Evolutionary conservation across 345 rosid species (phyloP), one percentile per base, ranked within the genome.

Genomic region (Murraya koenigii): DNA sequence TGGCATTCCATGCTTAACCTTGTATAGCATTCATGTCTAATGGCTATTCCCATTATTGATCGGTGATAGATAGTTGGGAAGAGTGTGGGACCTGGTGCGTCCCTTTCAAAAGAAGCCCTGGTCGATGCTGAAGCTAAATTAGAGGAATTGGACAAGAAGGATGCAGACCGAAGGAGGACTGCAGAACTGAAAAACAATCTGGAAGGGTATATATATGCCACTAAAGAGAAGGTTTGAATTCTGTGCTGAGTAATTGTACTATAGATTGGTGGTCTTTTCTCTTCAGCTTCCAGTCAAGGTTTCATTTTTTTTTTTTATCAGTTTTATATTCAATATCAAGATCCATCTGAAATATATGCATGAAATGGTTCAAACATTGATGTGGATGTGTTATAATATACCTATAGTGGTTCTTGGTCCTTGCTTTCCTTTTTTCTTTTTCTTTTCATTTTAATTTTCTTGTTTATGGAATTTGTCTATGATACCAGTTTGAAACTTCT

Each of bases 201-300:
- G 87, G 99, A 97, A 83, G 91, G 90, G 54, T 97, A 94, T 82
- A 90, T 97, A 80, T 97, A 97, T 85, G 89, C 95, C 35, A 94
- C 97, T 22, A 97, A 97, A 89, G 99, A 97, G 80, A 90, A 94
- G 97, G 99, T 84, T 36, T 66, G 81, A 14, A 38, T 33, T 72
- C 36, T 59, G 41, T 8, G 15, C 63, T 58, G 55, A 20, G 28
- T 44, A 30, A 35, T 2, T 44, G 9, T 35, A 23, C 33, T 55
- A 58, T 44, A 44, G 49, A 36, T 69, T 23, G 25, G 9, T 66
- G 33, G 26, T 61, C 30, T 54, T 69, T 68, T 23, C 8, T 4
- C 28, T 66, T 9, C 55, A 56, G 19, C 39, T 38, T 58, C 28
- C 19, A 10, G 36, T 26, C 28, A 22, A 58, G 49, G 62, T 65